These are phyloP conservation scores for Sarcomyxa edulis DNA, from an alignment of 768 basidiomycete species.

Conservation along the genomic window DNA sequence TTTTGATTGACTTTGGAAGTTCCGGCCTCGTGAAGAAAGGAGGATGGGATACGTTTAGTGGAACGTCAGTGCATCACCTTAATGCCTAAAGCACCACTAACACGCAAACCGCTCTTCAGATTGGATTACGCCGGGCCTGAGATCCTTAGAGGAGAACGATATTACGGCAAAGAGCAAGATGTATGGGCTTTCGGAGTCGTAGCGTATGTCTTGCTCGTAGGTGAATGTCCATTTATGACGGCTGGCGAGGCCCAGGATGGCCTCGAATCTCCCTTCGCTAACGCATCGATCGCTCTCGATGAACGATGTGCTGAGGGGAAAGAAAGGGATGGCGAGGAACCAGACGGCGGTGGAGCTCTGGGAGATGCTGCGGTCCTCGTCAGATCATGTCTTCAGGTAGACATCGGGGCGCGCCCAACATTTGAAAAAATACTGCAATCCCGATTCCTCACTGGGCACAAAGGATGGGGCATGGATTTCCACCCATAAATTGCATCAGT, in stretches of 20 bases:
- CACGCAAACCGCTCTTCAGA: constrained; percentile 30
- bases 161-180: constrained; percentile 95
- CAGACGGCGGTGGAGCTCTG: constrained; percentile 78
- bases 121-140: constrained; percentile 96
- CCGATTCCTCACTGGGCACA: constrained; percentile 72
- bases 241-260: constrained; percentile 90
- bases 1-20: constrained; percentile 96
- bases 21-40: constrained; percentile 78
- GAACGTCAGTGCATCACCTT: constrained; percentile 60
- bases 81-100: constrained; percentile 3
- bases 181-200: constrained; percentile 99
- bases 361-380: constrained; percentile 86
- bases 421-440: constrained; percentile 80
- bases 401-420: constrained; percentile 71
- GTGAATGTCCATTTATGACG: constrained; percentile 89
- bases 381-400: constrained; percentile 77
- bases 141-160: constrained; percentile 90
- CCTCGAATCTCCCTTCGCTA: constrained; percentile 68
- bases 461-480: constrained; percentile 57
- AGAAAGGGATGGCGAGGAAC: constrained; percentile 68
- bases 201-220: constrained; percentile 88
- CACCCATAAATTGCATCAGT: background rate
- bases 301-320: constrained; percentile 76
- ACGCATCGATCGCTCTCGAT: constrained; percentile 70
- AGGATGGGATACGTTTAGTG: constrained; percentile 91